Base-by-base conservation (phyloP, 148 eudicot genomes). In the Mesembryanthemum crystallinum region DNA sequence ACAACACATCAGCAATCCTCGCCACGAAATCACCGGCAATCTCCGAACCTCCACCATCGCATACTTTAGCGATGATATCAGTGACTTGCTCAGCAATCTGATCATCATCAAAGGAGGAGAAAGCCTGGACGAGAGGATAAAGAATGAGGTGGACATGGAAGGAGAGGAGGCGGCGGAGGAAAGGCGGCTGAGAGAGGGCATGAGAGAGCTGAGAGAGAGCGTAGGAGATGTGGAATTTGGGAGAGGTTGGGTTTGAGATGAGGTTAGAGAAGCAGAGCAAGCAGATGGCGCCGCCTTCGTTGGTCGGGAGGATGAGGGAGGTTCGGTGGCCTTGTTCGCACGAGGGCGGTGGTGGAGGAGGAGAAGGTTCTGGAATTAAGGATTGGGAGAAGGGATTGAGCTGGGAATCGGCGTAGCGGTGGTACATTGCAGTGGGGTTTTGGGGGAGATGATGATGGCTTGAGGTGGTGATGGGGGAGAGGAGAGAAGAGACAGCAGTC, bases 121-220 rank as follows among this genome's bases (percentile, higher is more conserved):
- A 76, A 27, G 81, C 81, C 0, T 62, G 43, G 0, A 92, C 84
- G 55, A 95, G 88, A 20, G 98, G 97, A 29, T 91, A 80, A 71
- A 92, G 71, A 18, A 95, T 67, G 62, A 95, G 81, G 78, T 88
- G 94, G 23, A 90, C 64, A 67, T 95, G 94, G 76, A 76, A 86
- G 3, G 87, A 73, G 78, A 94, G 78, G 27, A 92, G 86, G 66
- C 72, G 25, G 21, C 75, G 83, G 49, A 85, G 87, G 67, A 94
- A 94, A 0, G 55, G 74, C 0, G 96, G 89, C 51, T 90, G 96
- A 43, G 92, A 83, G 3, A 89, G 47, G 49, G 94, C 96, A 10
- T 57, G 79, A 4, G 90, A 82, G 79, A 95, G 89, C 87, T 95
- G 97, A 12, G 97, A 90, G 52, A 95, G 89, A 4, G 97, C 98